phyloP scores from a whole-genome alignment of 1,284 basidiomycete genomes.

The Heliocybe sulcata region DNA sequence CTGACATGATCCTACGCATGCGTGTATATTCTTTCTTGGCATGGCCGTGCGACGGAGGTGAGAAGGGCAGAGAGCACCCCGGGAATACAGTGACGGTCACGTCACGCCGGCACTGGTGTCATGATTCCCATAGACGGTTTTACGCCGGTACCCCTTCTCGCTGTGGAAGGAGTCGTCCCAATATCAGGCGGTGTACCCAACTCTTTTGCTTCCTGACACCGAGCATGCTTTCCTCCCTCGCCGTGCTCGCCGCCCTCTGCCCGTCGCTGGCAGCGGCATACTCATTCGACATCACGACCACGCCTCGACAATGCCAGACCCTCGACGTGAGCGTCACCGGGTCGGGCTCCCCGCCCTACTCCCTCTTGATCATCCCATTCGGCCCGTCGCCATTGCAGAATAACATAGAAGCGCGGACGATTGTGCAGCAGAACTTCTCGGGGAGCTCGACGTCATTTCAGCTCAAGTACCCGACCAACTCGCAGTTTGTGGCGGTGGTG shows the following conservation, averaged over 20 bases:
- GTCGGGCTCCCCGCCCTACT: slow-evolving; percentile 51
- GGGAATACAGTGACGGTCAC: neutral
- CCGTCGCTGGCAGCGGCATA: slow-evolving; percentile 34
- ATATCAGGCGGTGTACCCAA: neutral
- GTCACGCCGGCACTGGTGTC: neutral
- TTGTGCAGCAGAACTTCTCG: slow-evolving; percentile 48
- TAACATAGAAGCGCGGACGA: slow-evolving; percentile 55
- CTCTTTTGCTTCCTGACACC: neutral
- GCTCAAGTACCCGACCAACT: slow-evolving; percentile 58
- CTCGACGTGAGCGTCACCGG: slow-evolving; percentile 50
- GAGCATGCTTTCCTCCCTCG: neutral
- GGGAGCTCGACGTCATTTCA: slow-evolving; percentile 42
- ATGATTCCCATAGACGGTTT: neutral
- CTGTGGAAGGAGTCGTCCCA: too few species aligned
- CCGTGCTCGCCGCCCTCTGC: slow-evolving; percentile 13
- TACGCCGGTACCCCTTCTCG: too few species aligned
- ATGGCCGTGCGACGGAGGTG: too few species aligned
- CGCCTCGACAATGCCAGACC: slow-evolving; percentile 58
- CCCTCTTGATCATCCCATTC: slow-evolving; percentile 55
- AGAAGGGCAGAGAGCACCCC: too few species aligned
- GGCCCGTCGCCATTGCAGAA: slow-evolving; percentile 54
- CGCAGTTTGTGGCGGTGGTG: slow-evolving; percentile 71
- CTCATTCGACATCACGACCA: slow-evolving; percentile 49
- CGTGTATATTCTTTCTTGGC: too few species aligned
- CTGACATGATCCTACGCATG: too few species aligned